Base-by-base conservation (phyloP, 345 rosid species). In the Kernera saxatilis region DNA sequence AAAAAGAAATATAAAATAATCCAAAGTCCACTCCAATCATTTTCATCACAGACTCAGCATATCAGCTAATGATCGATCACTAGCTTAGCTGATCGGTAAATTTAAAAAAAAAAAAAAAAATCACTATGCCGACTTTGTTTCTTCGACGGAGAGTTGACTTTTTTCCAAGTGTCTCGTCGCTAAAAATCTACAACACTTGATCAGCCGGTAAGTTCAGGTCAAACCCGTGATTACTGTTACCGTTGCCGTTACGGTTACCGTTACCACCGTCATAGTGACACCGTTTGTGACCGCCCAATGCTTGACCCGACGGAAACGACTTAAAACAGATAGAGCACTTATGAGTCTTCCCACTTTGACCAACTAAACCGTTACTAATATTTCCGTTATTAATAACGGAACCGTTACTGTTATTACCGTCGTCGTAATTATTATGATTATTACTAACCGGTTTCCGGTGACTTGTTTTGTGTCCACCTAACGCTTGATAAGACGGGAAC, bases 271-370 rank as follows among this genome's bases (percentile, higher is more conserved):
- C 93, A 45, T 90, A 90, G 81, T 88, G 97, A 56, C 97, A 82
- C 6, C 97, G 86, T 77, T 91, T 91, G 81, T 91, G 97, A n/a
- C 97, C 97, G 13, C 97, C 97, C 17, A 90, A 54, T n/a, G 97
- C 97, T 77, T 90, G 97, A 36, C 94, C 97, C 6, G 90, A 84
- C 3, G 92, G 80, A 50, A 91, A 91, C 15, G 80, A 54, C 83
- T 88, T 91, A 80, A 82, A 87, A 73, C 97, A 88, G 51, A 88
- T 84, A 14, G 97, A 85, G 59, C 97, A 91, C 80, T 86, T 86
- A 70, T 91, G 97, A 57, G 78, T 67, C 84, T 78, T 88, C 14
- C 77, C 87, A 23, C 78, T 32, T 46, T 65, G 55, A 56, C 76
- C 22, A 26, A 64, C 29, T 15, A 32, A n/a, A 2, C 75, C 56